Base-by-base conservation (phyloP, 2,329 filamentous ascomycete species). In the Colletotrichum caudatum region DNA sequence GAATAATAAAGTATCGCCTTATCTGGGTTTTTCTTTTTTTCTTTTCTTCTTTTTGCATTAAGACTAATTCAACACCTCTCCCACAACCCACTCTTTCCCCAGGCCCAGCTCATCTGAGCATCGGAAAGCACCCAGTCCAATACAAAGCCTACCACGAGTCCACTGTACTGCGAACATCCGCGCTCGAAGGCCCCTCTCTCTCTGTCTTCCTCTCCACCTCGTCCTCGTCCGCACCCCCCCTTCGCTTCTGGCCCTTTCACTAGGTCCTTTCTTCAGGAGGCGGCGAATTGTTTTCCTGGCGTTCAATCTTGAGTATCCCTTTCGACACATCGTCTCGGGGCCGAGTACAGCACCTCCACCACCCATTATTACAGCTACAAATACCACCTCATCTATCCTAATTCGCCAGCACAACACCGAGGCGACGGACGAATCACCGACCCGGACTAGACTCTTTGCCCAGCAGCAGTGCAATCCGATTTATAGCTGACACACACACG, bases 51-150 rank as follows among this genome's bases (percentile, higher is more conserved):
- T 48, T 5, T 58, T 54, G 69, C 69, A 61, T 72, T 59, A 60
- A 59, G 59, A 69, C 65, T 57, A 69, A 64, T 57, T 60, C 65
- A 60, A 69, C 54, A 69, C 59, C 54, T 69, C 65, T 60, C 60
- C 61, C 26, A 44, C 51, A 54, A 58, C 69, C 58, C 67, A 66
- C 62, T 58, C 63, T 29, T 33, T 33, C 26, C 37, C 62, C 62
- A 51, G 56, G 44, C 62, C 51, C 62, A 44, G 51, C 44, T 61
- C 63, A 61, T 66, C 66, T 56, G 29, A 57, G 48, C 39, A 63
- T 37, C 33, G 33, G 33, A 57, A 20, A 33, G 23, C 51, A 41
- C 62, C 67, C 63, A 66, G 57, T 57, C 63, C 50, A 46, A 58
- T 66, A 65, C 39, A 53, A 54, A 69, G 51, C 66, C 51, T 33